A percentile compares a stretch with the other conserved stretches of the same genome.
Evolutionary conservation across 805 yeast genomes (phyloP).

Genomic region (Sungouiozyma intestinalis): DNA sequence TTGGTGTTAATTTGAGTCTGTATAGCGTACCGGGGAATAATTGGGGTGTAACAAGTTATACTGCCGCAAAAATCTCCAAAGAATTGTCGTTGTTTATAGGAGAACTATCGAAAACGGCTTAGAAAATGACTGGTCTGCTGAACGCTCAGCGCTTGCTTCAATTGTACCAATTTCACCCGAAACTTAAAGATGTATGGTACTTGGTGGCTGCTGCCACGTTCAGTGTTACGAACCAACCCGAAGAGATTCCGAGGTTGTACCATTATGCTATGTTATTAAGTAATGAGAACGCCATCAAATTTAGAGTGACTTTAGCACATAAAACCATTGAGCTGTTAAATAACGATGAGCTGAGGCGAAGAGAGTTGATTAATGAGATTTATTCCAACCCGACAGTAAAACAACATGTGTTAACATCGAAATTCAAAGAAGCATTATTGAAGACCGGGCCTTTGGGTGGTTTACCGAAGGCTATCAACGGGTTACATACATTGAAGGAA

Average conservation of each 20-base stretch:
- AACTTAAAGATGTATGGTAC: conserved; percentile 56
- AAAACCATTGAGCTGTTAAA: conserved; percentile 14
- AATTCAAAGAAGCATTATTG: conserved; percentile 65
- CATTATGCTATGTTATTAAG: conserved; percentile 46
- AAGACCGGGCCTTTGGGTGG: conserved; percentile 77
- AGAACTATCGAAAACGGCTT: too few relatives aligned
- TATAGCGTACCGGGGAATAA: too few relatives aligned
- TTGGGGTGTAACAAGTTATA: neutral
- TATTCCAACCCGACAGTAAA: conserved; percentile 16
- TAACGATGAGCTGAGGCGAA: conserved; percentile 4
- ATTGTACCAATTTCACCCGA: conserved; percentile 35
- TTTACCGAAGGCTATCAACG: conserved; percentile 74
- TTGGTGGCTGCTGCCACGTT: conserved; percentile 71
- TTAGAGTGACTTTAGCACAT: conserved; percentile 13
- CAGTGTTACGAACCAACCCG: conserved; percentile 72
- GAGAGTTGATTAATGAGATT: conserved; percentile 9
- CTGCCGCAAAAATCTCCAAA: too few relatives aligned
- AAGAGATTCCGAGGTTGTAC: conserved; percentile 65
- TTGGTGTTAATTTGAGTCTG: too few relatives aligned
- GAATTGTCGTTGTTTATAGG: too few relatives aligned
- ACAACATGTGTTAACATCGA: conserved; percentile 32
- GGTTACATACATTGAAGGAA: conserved; percentile 51
- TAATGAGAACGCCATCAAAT: conserved; percentile 11
- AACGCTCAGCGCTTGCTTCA: conserved; percentile 23
- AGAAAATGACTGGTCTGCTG: conserved; percentile 14